Base-by-base conservation (phyloP, 1,284 basidiomycete genomes). In the Quambalaria eucalypti region DNA sequence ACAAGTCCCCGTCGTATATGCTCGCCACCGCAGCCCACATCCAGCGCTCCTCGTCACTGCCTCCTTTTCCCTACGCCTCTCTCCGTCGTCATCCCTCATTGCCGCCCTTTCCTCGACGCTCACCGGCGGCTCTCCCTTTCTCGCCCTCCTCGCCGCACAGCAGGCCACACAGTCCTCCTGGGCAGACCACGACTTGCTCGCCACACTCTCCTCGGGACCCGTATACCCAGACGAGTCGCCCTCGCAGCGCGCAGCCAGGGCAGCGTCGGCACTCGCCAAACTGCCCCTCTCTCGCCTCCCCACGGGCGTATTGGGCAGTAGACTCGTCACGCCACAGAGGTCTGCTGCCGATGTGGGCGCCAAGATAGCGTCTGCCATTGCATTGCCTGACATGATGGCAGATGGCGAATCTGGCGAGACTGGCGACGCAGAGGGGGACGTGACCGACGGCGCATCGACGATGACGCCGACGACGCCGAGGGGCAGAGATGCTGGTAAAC, bases 161-260 rank as follows among this genome's bases (percentile, higher is more conserved):
- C 4, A 12, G 25, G 36, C 3, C 5, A 21, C 12, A 6, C 21
- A 46, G 21, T 26, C 42, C 42, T 46, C 42, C 16, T 46, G 42
- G 42, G 42, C 42, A 14, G 42, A 46, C 12, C 52, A 54, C 44
- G 52, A 54, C 19, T 29, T 54, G 6, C 44, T 54, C 25, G 33
- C 29, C 39, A 26, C 52, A 4, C 52, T 54, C 29, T 54, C 52
- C 14, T 46, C 48, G 49, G 52, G 52, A 5, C 52, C 52, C 1
- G 48, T 48, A 21, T 54, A 54, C 23, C 52, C 52, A 29, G 52
- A 54, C 28, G 52, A 54, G 25, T 52, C 50, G 16, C 48, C 44
- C 2, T 30, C 52, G 19, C 46, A 54, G 28, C 4, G 52, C 29
- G 52, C 52, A 25, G 52, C 52, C 23, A 50, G 52, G 33, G 48